phyloP scores from a whole-genome alignment of 805 yeast species.

The Lipomyces sp. region DNA sequence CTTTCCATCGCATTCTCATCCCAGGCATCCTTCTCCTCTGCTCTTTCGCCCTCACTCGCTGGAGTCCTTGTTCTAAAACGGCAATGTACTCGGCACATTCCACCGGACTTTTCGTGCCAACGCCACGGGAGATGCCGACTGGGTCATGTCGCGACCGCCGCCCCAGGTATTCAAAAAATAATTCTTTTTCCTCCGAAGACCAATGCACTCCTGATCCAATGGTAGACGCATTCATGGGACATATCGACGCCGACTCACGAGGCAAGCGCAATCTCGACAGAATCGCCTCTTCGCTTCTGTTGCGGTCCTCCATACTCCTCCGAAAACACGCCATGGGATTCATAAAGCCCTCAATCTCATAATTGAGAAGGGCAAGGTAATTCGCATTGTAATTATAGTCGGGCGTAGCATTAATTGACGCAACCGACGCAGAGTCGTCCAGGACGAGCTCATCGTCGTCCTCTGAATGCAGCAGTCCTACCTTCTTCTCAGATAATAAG shows the following conservation, averaged over 20 bases:
- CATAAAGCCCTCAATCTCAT: slow-evolving; percentile 29
- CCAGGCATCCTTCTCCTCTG: slow-evolving; percentile 22
- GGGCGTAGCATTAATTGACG: slow-evolving; percentile 3
- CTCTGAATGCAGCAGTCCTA: not conserved
- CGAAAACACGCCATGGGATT: slow-evolving; percentile 18
- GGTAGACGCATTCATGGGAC: slow-evolving; percentile 8
- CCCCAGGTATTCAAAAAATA: slow-evolving; percentile 25
- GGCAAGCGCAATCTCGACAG: not conserved
- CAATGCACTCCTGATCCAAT: slow-evolving; percentile 25
- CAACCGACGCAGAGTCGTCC: slow-evolving; percentile 2
- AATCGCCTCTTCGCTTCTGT: not conserved
- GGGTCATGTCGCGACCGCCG: slow-evolving; percentile 34
- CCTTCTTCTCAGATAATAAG: not conserved
- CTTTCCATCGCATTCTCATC: slow-evolving; percentile 25
- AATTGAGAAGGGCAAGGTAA: slow-evolving; percentile 24
- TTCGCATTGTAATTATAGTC: slow-evolving; percentile 14
- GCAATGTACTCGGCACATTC: slow-evolving; percentile 32
- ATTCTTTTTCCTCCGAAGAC: slow-evolving; percentile 32
- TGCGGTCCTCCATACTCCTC: not conserved
- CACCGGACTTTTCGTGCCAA: slow-evolving; percentile 25
- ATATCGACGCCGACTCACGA: not conserved
- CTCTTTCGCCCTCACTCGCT: slow-evolving; percentile 17
- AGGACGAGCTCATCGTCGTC: not conserved
- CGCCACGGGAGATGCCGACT: slow-evolving; percentile 25
- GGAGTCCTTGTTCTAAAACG: slow-evolving; percentile 18